Percentiles rank a stretch among this genome's conserved stretches.
Evolutionary conservation across 441 rosid genomes (phyloP).

Genomic region (Pelargonium myrrhifolium): DNA sequence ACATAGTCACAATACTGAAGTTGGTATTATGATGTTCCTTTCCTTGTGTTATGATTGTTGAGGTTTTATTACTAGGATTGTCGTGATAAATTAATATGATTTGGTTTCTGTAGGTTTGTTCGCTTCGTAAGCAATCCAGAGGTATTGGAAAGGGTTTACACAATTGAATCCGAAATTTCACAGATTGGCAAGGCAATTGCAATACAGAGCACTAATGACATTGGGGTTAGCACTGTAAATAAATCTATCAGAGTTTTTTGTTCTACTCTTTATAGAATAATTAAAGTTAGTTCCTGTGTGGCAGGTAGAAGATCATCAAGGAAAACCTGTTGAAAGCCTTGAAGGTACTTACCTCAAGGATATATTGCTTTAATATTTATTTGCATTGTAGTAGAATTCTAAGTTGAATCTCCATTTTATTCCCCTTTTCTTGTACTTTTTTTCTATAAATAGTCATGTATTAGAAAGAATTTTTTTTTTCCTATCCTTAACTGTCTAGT

Average conservation of each 20-base stretch:
- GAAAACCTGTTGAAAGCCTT: slow-evolving; percentile 39
- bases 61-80: slow-evolving; percentile 4
- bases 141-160: slow-evolving; percentile 72
- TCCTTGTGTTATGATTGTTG: background rate
- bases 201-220: slow-evolving; percentile 59
- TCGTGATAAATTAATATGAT: slow-evolving; percentile 14
- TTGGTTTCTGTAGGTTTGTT: slow-evolving; percentile 61
- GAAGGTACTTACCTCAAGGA: slow-evolving; percentile 51
- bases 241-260: slow-evolving; percentile 14
- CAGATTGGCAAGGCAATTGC: slow-evolving; percentile 89
- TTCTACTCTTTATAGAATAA: background rate
- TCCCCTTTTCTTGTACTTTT: background rate
- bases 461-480: background rate
- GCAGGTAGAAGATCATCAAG: slow-evolving; percentile 49
- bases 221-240: slow-evolving; percentile 52
- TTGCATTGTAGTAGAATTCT: background rate
- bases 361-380: slow-evolving; percentile 7
- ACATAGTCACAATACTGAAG: background rate
- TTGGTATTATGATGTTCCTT: background rate
- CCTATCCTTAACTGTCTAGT: background rate
- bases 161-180: slow-evolving; percentile 80
- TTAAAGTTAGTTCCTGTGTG: slow-evolving; percentile 12
- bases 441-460: background rate
- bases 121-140: slow-evolving; percentile 97
- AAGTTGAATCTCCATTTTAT: background rate